Conservation (phyloP, 2,329 filamentous ascomycete genomes). For the Xylaria sp. region DNA sequence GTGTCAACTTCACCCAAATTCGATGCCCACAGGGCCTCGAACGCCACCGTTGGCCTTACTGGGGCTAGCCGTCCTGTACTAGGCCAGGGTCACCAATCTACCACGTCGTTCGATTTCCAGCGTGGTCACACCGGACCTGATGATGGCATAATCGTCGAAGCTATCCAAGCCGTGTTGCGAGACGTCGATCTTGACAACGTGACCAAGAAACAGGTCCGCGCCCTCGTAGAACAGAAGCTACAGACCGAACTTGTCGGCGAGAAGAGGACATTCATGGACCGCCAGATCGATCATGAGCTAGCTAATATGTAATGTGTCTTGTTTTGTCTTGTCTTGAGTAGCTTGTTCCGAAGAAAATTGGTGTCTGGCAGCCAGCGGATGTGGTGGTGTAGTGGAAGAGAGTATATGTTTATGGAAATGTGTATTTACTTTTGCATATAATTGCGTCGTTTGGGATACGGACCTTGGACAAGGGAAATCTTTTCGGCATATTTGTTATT, state of each 20-base stretch:
- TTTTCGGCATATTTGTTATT: constrained; percentile 1
- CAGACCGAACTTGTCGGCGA: constrained; percentile 89
- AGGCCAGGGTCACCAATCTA: constrained; percentile 55
- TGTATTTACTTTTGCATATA: constrained; percentile 30
- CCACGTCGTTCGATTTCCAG: constrained; percentile 65
- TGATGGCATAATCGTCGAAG: constrained; percentile 80
- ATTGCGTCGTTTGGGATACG: constrained; percentile 14
- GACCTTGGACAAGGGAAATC: constrained; percentile 2
- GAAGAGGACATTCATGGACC: constrained; percentile 86
- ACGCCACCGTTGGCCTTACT: constrained; percentile 53
- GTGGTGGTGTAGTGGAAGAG: too few relatives aligned
- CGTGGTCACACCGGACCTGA: constrained; percentile 68
- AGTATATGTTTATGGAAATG: background rate
- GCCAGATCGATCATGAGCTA: constrained; percentile 90
- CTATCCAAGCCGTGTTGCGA: constrained; percentile 78
- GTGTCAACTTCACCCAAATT: constrained; percentile 55
- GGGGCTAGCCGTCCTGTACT: constrained; percentile 56
- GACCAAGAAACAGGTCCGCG: constrained; percentile 95
- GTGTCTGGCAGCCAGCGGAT: too few relatives aligned
- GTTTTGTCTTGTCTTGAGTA: background rate
- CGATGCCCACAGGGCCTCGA: constrained; percentile 49
- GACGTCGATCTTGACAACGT: constrained; percentile 97
- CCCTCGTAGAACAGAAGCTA: constrained; percentile 88
- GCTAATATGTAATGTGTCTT: constrained; percentile 76
- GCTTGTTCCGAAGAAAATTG: too few relatives aligned